phyloP scores from a whole-genome alignment of 2,329 filamentous ascomycete genomes.

The Ascocoryne sarcoides region DNA sequence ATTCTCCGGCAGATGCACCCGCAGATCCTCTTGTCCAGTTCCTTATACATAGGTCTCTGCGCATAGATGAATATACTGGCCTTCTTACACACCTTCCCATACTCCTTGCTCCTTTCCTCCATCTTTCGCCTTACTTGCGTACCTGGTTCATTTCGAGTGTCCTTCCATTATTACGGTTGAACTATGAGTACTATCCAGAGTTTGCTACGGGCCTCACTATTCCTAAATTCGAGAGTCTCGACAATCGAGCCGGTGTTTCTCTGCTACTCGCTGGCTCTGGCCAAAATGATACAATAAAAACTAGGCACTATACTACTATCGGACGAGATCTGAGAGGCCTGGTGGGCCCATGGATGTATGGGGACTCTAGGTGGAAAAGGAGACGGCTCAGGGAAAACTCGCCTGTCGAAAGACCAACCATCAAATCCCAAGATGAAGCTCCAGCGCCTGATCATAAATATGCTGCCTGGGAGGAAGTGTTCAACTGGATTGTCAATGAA shows the following conservation, averaged over 20 bases:
- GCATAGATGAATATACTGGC: slow-evolving; percentile 65
- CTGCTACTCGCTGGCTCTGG: slow-evolving; percentile 39
- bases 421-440: slow-evolving; percentile 14
- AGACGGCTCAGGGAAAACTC: slow-evolving; percentile 28
- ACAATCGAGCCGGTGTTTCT: slow-evolving; percentile 49
- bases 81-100: slow-evolving; percentile 57
- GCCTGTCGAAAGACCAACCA: slow-evolving; percentile 7
- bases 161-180: slow-evolving; percentile 59
- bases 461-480: slow-evolving; percentile 59
- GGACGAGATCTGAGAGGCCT: slow-evolving; percentile 60
- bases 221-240: slow-evolving; percentile 52
- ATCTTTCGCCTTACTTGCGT: slow-evolving; percentile 49
- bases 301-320: slow-evolving; percentile 28
- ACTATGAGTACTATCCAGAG: slow-evolving; percentile 58
- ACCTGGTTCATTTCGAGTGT: slow-evolving; percentile 62
- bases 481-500: slow-evolving; percentile 56
- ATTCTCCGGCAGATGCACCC: slow-evolving; percentile 38
- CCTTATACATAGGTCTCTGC: slow-evolving; percentile 57
- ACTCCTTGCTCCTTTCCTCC: slow-evolving; percentile 61
- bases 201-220: slow-evolving; percentile 41
- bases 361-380: slow-evolving; percentile 49
- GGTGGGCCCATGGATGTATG: slow-evolving; percentile 66
- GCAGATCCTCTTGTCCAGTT: slow-evolving; percentile 54
- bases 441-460: slow-evolving; percentile 31
- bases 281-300: slow-evolving; percentile 8